These are phyloP conservation scores for Leishmania tropica DNA, from an alignment of 208 protist species.

Conservation along the genomic window DNA sequence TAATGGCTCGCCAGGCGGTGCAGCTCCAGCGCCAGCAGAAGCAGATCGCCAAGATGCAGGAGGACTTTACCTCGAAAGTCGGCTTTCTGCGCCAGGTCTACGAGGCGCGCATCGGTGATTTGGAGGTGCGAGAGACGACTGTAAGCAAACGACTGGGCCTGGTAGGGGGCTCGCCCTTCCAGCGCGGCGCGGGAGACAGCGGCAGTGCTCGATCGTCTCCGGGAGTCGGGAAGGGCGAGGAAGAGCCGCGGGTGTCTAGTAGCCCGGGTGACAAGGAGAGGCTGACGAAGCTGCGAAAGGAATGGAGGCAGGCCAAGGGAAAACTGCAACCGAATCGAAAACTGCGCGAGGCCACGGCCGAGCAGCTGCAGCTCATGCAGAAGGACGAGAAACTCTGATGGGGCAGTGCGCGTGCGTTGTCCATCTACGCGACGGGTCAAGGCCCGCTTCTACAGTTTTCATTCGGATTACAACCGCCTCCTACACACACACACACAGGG, in stretches of 20 bases:
- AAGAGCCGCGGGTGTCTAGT: not conserved
- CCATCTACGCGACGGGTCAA: too few species aligned
- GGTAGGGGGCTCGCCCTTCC: not conserved
- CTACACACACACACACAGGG: not conserved
- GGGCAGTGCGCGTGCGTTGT: not conserved
- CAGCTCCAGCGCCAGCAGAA: slow-evolving; percentile 73
- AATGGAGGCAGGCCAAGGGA: slow-evolving; percentile 28
- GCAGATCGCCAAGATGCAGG: slow-evolving; percentile 72
- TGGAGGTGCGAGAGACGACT: slow-evolving; percentile 83
- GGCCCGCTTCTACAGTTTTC: not conserved
- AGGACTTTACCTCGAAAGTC: slow-evolving; percentile 89
- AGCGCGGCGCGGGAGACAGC: slow-evolving; percentile 3
- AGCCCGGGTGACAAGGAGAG: slow-evolving; percentile 17
- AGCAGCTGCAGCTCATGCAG: slow-evolving; percentile 22
- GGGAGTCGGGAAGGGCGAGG: not conserved
- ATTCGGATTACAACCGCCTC: not conserved
- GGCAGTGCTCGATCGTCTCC: slow-evolving; percentile 1
- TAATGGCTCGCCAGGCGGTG: slow-evolving; percentile 54
- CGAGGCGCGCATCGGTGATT: slow-evolving; percentile 88
- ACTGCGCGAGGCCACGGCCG: slow-evolving; percentile 30
- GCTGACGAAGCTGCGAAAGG: slow-evolving; percentile 39
- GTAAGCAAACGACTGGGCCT: slow-evolving; percentile 31
- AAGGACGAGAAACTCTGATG: slow-evolving; percentile 11
- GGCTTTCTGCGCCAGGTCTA: slow-evolving; percentile 90
- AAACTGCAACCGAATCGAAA: slow-evolving; percentile 33